Evolutionary conservation across 2,329 filamentous ascomycete species (phyloP).

Genomic region (Coleophoma eucalyptorum): DNA sequence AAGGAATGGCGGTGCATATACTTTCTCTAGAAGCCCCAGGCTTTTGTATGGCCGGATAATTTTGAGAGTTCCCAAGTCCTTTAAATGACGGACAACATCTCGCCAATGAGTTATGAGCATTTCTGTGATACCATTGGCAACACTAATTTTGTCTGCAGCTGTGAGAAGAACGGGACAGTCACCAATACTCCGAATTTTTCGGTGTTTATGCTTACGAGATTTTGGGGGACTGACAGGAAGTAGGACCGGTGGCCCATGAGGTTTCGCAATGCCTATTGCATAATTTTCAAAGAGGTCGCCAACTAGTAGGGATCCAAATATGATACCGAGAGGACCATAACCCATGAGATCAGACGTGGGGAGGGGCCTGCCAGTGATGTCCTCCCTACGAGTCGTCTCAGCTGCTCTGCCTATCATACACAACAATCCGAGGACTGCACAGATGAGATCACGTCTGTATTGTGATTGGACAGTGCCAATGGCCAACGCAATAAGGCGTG

Average conservation of each 20-base stretch:
- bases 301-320: constrained; percentile 62
- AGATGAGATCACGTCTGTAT: constrained; percentile 60
- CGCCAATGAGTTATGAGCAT: constrained; percentile 66
- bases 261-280: constrained; percentile 26
- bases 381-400: constrained; percentile 48
- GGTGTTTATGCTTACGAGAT: constrained; percentile 36
- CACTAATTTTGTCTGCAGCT: constrained; percentile 49
- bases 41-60: constrained; percentile 6
- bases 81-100: constrained; percentile 59
- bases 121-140: constrained; percentile 57
- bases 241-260: constrained; percentile 19
- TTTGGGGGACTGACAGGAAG: constrained; percentile 32
- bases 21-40: constrained; percentile 8
- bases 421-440: constrained; percentile 62
- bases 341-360: constrained; percentile 59
- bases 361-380: constrained; percentile 45
- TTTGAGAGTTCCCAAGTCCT: constrained; percentile 31
- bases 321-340: constrained; percentile 56
- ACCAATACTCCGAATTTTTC: constrained; percentile 21
- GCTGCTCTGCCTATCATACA: constrained; percentile 56
- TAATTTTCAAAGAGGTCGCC: constrained; percentile 53
- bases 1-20: constrained; percentile 16
- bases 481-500: constrained; percentile 61
- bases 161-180: constrained; percentile 16
- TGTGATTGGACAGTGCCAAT: constrained; percentile 55